Evolutionary conservation across 2,329 filamentous ascomycete genomes (phyloP), one percentile per base, ranked within the genome.

Genomic region (Aspergillus spinulosporus): DNA sequence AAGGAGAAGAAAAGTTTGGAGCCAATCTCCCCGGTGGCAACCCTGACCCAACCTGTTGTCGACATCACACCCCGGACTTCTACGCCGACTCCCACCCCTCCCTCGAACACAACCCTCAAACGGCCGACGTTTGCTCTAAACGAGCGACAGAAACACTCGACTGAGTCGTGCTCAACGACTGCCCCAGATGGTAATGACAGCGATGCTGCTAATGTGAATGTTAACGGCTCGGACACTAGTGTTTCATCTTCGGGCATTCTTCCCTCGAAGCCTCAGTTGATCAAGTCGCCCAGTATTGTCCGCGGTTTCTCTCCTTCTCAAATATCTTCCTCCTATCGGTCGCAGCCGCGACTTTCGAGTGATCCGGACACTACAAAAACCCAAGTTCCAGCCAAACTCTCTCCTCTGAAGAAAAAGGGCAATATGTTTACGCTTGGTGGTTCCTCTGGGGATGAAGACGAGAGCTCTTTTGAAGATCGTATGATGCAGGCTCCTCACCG

Each of bases 281-380:
- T 82, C 65, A 79, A 74, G 46, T 77, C 81, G 11, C 82, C 86
- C 59, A 92, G 87, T 61, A 84, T 96, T 56, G 87, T 96, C 51
- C 89, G 90, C 61, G 92, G 92, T 56, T 96, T 97, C 75, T 90
- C 89, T 4, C 90, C 89, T 1, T 87, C 88, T 28, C 85, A 88
- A 58, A 80, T 88, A 42, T 87, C 86, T 7, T 88, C 85, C 1
- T 89, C 86, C 0, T 85, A 86, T 66, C 83, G 86, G 62, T 88
- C 78, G 61, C 84, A 79, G 66, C 84, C 74, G 59, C 81, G 82
- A 62, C 75, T 88, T 31, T 73, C 77, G 9, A 68, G 75, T 43
- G 79, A 82, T 49, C 69, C 75, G 2, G 78, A 21, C 21, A 21
- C 82, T 37, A 77, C 81, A 9, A 83, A 84, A 31, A 78, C 81